Base-by-base conservation (phyloP, 371 early-diverging fungal species). In the Rhizomucor miehei region DNA sequence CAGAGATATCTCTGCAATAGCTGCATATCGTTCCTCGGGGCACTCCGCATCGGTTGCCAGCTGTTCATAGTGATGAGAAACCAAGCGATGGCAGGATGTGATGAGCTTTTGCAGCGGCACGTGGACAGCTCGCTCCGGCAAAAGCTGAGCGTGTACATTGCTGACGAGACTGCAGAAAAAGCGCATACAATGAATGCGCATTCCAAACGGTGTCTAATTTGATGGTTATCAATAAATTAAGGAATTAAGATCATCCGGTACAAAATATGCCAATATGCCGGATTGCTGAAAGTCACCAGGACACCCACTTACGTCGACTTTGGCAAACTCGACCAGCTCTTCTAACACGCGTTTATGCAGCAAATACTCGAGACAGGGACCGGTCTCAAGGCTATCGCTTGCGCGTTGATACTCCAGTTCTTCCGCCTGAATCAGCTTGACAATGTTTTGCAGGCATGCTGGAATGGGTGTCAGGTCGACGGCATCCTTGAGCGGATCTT, bases 111-210 rank as follows among this genome's bases (percentile, higher is more conserved):
- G 72, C 8, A 78, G 64, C 29, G 78, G 78, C 19, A 73, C 73
- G 62, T 78, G 78, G 19, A 78, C 75, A n/a, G 78, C 78, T 45
- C 78, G 61, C 53, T 78, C 78, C 16, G 78, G 78, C 25, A 78
- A 53, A 16, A 78, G 52, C 52, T 78, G 74, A 16, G 78, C 78
- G 51, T 78, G 75, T 21, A 78, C 75, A 41, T 72, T 78, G 44
- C 68, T 78, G 20, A 78, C 72, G 29, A 78, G 48, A 37, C 69
- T 70, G 52, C 72, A 69, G 35, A 78, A 78, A 41, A 78, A 78
- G 12, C 75, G 56, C n/a, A 78, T 48, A 56, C 71, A 72, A 16
- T 74, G 75, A 6, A 78, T 62, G n/a, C 78, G 69, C 78, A 78
- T 78, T 25, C 78, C 78, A 54, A 63, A 73, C 38, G 78, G 78